Evolutionary conservation across 129 eudicot species (phyloP), one percentile per base, ranked within the genome.

Genomic region (Centrapalus pauciflorus): DNA sequence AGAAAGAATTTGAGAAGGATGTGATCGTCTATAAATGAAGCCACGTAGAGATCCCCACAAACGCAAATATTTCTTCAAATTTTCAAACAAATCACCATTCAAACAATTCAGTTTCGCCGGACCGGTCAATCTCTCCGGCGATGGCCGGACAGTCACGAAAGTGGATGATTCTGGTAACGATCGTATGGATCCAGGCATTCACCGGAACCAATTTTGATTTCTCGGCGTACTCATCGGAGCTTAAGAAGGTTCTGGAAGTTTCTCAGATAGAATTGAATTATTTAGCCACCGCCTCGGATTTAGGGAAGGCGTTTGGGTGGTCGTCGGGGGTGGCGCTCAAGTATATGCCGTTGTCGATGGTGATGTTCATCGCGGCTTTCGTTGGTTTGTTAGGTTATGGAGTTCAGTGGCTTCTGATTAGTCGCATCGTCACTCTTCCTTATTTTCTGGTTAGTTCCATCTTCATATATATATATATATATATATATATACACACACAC

Each of bases 121-220:
- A n/a, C n/a, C 3, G 14, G 17, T 26, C 34, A 7, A 10, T 11
- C 26, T 12, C 46, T 4, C 16, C 7, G 12, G 7, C 6, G 30
- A 88, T 85, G 94, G 92, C 87, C 0, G 93, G 84, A 0, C 83
- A 90, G 60, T 87, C 95, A 3, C 72, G 84, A 27, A 87, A 88
- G 26, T 91, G 98, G 98, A 83, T 85, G 95, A 91, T 85, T 12
- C 70, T 91, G 9, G 84, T 91, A 51, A 90, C 90, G 0, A 81
- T 75, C 17, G 83, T 91, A 41, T 91, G 96, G 96, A 59, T 91
- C 23, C 98, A 91, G 70, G 96, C 98, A 0, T 85, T 91, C 55
- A 91, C 96, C 0, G 98, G 98, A 4, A 91, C 98, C 16, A 91
- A 91, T 41, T 91, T 87, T 27, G 95, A 91, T 27, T 91, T 91